Conservation (phyloP, 352 stramenopile species). For the Pythium sukuiense region DNA sequence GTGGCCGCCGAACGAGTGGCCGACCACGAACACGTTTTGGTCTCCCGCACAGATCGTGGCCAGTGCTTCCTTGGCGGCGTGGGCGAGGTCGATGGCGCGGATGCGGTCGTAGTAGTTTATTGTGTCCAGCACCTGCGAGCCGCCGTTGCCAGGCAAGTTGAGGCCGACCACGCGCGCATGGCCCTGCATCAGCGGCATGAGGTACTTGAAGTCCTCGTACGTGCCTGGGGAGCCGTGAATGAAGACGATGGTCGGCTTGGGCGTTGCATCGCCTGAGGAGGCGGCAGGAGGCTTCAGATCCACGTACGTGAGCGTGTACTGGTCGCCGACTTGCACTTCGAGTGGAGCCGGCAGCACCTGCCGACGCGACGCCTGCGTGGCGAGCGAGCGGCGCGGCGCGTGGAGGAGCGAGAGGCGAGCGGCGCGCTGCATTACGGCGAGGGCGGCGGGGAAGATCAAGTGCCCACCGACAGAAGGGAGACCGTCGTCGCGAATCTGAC, state of each 20-base stretch:
- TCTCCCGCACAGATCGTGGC: slow-evolving; percentile 16
- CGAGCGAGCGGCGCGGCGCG: slow-evolving; percentile 1
- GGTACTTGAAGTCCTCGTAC: slow-evolving; percentile 48
- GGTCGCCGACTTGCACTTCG: background rate
- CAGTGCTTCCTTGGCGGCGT: slow-evolving; percentile 22
- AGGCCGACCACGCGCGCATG: slow-evolving; percentile 25
- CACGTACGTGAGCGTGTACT: slow-evolving; percentile 24
- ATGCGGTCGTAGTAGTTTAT: slow-evolving; percentile 24
- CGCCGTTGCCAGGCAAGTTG: slow-evolving; percentile 28
- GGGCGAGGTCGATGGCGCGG: slow-evolving; percentile 10
- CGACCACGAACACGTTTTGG: slow-evolving; percentile 25
- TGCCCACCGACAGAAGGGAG: background rate
- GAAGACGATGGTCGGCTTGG: slow-evolving; percentile 33
- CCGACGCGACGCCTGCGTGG: slow-evolving; percentile 1
- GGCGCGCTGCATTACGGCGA: background rate
- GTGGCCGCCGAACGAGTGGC: slow-evolving; percentile 34
- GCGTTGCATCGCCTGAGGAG: background rate
- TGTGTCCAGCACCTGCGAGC: slow-evolving; percentile 11
- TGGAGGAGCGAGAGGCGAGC: background rate
- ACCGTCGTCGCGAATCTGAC: too few species aligned
- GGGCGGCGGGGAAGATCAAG: background rate
- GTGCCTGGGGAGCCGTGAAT: slow-evolving; percentile 50
- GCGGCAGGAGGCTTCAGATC: slow-evolving; percentile 6
- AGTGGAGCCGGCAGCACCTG: slow-evolving; percentile 3
- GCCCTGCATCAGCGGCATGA: slow-evolving; percentile 37